These are phyloP conservation scores for Eucommia ulmoides DNA, from an alignment of 257 asterid species.

Conservation along the genomic window DNA sequence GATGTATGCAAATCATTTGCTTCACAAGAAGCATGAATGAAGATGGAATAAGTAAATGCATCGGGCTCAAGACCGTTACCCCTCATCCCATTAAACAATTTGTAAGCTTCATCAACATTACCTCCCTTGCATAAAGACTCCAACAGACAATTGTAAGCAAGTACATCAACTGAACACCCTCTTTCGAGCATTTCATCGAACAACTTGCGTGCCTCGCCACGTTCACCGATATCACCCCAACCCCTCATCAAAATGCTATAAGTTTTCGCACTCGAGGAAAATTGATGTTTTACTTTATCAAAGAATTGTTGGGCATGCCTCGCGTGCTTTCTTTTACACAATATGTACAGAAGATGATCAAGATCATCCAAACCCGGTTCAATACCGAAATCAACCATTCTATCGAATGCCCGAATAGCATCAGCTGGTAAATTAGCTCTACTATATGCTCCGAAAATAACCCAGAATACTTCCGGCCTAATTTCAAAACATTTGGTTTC, in stretches of 20 bases:
- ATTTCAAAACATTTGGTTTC: constrained; percentile 26
- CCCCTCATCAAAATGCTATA: constrained; percentile 81
- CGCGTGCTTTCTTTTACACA: constrained; percentile 65
- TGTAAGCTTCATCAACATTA: constrained; percentile 55
- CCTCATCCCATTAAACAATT: constrained; percentile 40
- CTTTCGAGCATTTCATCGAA: constrained; percentile 76
- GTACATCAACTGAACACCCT: constrained; percentile 49
- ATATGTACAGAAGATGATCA: constrained; percentile 47
- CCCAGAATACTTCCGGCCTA: constrained; percentile 44
- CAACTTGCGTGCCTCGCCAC: constrained; percentile 32
- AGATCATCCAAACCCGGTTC: constrained; percentile 49
- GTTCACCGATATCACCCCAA: constrained; percentile 66
- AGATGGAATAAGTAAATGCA: constrained; percentile 64
- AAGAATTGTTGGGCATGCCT: constrained; percentile 62
- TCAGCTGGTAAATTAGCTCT: constrained; percentile 72
- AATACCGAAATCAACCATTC: constrained; percentile 77
- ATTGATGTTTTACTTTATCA: constrained; percentile 34
- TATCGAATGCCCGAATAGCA: constrained; percentile 71
- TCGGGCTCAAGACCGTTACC: constrained; percentile 57
- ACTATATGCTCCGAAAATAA: constrained; percentile 58
- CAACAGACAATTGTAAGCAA: constrained; percentile 60
- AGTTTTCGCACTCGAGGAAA: constrained; percentile 38
- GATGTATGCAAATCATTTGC: constrained; percentile 55
- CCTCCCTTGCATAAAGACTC: constrained; percentile 73
- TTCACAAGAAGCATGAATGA: constrained; percentile 48